Evolutionary conservation across 1,284 basidiomycete genomes (phyloP), one percentile per base, ranked within the genome.

Genomic region (Tremellales sp.): DNA sequence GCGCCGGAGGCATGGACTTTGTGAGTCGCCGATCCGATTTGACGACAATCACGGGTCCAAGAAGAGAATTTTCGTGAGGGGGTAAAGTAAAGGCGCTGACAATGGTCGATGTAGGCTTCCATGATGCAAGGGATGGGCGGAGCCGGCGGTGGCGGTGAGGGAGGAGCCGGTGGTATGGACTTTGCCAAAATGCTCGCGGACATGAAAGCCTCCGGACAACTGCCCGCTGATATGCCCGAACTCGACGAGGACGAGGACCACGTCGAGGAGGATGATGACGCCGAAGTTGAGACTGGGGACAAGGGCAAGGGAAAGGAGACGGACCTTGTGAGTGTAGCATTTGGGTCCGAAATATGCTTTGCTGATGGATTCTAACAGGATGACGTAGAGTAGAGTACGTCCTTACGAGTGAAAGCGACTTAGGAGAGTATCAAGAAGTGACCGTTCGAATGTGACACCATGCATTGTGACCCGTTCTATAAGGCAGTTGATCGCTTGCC

Each of bases 231-330:
- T 25, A 60, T 63, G 44, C 51, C 54, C 33, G 65, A 60, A 33
- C 75, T 61, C 36, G 75, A 56, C 33, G 60, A 57, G n/a, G 62
- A 58, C 35, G 56, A 54, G 16, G 58, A 49, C 14, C 58, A 48
- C n/a, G 67, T 49, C 5, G 77, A 75, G 43, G 64, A 45, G 10
- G 76, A 75, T 39, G 82, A 81, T 43, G 76, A 71, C 13, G 81
- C 80, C 44, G 83, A 83, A 33, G 60, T 56, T 38, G 83, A 81
- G 29, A 85, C 38, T 3, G 47, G 36, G 24, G 54, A 51, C 21
- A 40, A 60, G 50, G 53, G 44, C 19, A 56, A 56, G 41, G 57
- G 51, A 29, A 53, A 56, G 40, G 53, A 53, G 43, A 53, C 46
- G 29, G 48, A 43, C 51, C 27, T 39, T 21, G 60, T 63, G 54